A percentile compares a stretch with the other conserved stretches of the same genome.
Conservation (phyloP, 2,329 filamentous ascomycete species). For the Aspergillus unguis region DNA sequence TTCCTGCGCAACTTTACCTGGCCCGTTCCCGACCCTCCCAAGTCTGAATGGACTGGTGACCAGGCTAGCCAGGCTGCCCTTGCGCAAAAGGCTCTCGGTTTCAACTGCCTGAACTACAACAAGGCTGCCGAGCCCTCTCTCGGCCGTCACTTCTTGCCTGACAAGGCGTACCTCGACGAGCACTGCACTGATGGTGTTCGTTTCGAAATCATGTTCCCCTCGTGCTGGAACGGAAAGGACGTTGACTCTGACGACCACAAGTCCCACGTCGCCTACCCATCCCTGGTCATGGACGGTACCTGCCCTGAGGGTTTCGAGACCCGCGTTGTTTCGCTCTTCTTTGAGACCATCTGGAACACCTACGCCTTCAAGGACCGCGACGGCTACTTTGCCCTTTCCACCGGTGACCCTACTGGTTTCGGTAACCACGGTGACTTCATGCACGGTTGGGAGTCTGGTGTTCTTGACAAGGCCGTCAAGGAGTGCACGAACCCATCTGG, state of each 20-base stretch:
- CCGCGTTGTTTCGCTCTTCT: conserved; percentile 73
- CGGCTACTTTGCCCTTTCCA: conserved; percentile 72
- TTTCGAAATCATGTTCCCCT: conserved; percentile 82
- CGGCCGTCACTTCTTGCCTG: conserved; percentile 75
- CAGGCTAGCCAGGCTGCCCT: conserved; percentile 69
- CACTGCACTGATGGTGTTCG: conserved; percentile 80
- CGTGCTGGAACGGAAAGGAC: conserved; percentile 78
- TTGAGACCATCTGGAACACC: conserved; percentile 81
- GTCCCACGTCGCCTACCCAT: conserved; percentile 73
- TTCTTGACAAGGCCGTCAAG: conserved; percentile 69
- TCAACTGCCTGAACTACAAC: conserved; percentile 89
- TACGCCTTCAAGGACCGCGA: conserved; percentile 58
- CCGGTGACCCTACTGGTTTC: conserved; percentile 72
- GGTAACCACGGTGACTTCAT: conserved; percentile 79
- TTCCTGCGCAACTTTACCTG: conserved; percentile 66
- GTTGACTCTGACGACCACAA: conserved; percentile 53
- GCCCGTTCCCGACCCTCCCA: conserved; percentile 63
- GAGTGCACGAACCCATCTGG: conserved; percentile 71
- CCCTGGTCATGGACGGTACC: conserved; percentile 68
- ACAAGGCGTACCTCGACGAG: conserved; percentile 73
- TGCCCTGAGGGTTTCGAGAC: conserved; percentile 69
- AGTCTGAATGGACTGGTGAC: conserved; percentile 65
- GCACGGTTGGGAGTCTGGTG: conserved; percentile 67
- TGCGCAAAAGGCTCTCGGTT: conserved; percentile 77
- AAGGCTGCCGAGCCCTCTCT: conserved; percentile 66